A percentile compares a stretch with the other conserved stretches of the same genome.
Conservation (phyloP, 495 filamentous ascomycete genomes). For the Neurospora sp. region DNA sequence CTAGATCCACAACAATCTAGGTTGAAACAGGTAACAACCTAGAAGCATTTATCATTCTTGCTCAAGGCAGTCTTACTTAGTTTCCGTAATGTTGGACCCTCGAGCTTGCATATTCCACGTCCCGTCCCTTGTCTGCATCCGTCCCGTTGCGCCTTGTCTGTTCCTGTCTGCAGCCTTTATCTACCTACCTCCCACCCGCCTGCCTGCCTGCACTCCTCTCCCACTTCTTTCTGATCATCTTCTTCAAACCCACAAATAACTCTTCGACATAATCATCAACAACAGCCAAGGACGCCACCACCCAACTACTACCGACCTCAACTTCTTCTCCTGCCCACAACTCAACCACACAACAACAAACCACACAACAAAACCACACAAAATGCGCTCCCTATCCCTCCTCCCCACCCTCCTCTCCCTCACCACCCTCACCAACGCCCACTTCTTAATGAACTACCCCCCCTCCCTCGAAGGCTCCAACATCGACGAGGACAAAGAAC, state of each 20-base stretch:
- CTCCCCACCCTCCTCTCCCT: constrained; percentile 9
- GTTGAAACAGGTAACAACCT: background rate
- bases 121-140: background rate
- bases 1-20: background rate
- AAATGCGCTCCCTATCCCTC: constrained; percentile 12
- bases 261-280: too few relatives aligned
- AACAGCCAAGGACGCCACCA: background rate
- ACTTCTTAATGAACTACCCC: constrained; percentile 38
- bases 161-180: background rate
- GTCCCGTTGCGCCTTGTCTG: background rate
- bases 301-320: background rate
- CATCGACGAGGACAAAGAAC: constrained; percentile 32
- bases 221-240: background rate
- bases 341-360: background rate
- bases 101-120: background rate
- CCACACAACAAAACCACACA: too few relatives aligned
- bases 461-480: constrained; percentile 27
- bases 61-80: background rate
- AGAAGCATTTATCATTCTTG: background rate
- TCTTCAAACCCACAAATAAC: background rate
- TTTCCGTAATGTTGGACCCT: background rate
- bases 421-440: constrained; percentile 26
- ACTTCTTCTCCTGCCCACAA: too few relatives aligned
- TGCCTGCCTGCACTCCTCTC: background rate
- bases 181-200: background rate